A percentile compares a stretch with the other conserved stretches of the same genome.
Evolutionary conservation across 768 basidiomycete species (phyloP).

Genomic region (Psilocybe cubensis): DNA sequence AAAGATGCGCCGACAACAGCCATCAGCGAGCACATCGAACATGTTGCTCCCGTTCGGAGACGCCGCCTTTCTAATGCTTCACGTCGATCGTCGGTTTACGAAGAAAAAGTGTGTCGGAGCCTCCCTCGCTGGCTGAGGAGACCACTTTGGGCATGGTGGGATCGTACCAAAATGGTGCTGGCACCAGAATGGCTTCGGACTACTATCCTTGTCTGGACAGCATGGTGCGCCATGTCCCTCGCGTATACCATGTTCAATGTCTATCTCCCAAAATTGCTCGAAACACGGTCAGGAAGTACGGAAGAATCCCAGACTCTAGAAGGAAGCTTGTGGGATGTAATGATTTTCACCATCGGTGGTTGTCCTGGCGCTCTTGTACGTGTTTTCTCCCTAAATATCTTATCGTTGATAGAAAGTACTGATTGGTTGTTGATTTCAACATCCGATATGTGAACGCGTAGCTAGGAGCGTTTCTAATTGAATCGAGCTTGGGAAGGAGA

Average conservation of each 20-base stretch:
- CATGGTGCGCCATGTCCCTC: slow-evolving; percentile 78
- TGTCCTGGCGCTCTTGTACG: slow-evolving; percentile 84
- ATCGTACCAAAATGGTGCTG: slow-evolving; percentile 70
- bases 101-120: slow-evolving; percentile 43
- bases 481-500: slow-evolving; percentile 67
- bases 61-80: slow-evolving; percentile 22
- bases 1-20: slow-evolving; percentile 3
- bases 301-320: slow-evolving; percentile 48
- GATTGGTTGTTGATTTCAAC: neutral
- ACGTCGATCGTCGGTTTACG: slow-evolving; percentile 47
- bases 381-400: slow-evolving; percentile 16
- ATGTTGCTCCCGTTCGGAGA: slow-evolving; percentile 3
- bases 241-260: slow-evolving; percentile 95
- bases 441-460: slow-evolving; percentile 27
- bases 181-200: slow-evolving; percentile 76
- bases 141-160: slow-evolving; percentile 71
- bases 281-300: slow-evolving; percentile 45
- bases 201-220: slow-evolving; percentile 78
- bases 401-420: neutral
- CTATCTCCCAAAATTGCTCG: slow-evolving; percentile 84
- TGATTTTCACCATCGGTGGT: slow-evolving; percentile 83
- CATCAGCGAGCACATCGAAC: neutral
- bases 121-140: slow-evolving; percentile 59
- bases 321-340: slow-evolving; percentile 82
- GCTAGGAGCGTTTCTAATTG: slow-evolving; percentile 88